Base-by-base conservation (phyloP, 495 filamentous ascomycete species). In the Glutinoglossum americanum region DNA sequence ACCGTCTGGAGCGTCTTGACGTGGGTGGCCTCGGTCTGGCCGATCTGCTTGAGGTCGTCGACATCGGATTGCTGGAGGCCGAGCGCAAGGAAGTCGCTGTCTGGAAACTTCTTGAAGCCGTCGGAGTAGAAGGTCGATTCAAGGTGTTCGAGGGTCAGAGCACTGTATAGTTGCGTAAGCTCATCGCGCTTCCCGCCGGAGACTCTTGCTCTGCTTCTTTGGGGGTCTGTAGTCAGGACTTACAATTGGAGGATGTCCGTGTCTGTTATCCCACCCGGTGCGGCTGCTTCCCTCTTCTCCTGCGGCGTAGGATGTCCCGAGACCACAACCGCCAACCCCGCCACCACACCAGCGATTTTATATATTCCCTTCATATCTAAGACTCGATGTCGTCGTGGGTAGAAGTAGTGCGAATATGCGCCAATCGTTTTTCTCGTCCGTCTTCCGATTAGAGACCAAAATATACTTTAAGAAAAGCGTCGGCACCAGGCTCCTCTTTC, bases 201-300 rank as follows among this genome's bases (percentile, higher is more conserved):
- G n/a, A n/a, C 51, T 55, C 30, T 27, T 19, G 57, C 23, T 17
- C 25, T 28, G 10, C 25, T 10, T 51, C 47, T 51, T 28, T 51
- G 56, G 17, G n/a, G n/a, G 49, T 39, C 27, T 30, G 56, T 41
- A 39, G 41, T 35, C 23, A 39, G 21, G 13, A 61, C 79, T 66
- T 73, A 84, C 81, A 84, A 84, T 75, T 84, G 78, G 21, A 84
- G 74, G 59, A 84, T 83, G 64, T 84, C 80, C 51, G 81, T 64
- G 66, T 84, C 81, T 17, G 68, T 72, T 55, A 84, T 64, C 26
- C 73, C 78, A 25, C 69, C 62, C 15, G 71, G 69, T n/a, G n/a
- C n/a, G n/a, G n/a, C n/a, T 11, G 74, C 73, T 21, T 27, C 15
- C 17, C 28, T n/a, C 28, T 32, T 53, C 19, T 15, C 49, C 9